Evolutionary conservation across 2,329 filamentous ascomycete species (phyloP).

Genomic region (Microsporum canis): DNA sequence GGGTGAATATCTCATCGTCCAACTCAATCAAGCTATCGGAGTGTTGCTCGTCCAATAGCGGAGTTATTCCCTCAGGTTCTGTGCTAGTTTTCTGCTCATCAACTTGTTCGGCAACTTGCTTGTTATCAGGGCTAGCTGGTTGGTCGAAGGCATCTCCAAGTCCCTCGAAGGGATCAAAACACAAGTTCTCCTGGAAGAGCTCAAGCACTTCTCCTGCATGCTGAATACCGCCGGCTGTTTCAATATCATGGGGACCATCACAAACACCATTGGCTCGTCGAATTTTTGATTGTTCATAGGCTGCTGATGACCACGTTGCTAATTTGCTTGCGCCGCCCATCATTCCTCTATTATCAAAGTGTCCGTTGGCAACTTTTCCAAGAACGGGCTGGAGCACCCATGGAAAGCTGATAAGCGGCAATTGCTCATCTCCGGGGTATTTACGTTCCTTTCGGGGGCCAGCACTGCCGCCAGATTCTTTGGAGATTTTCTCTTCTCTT

Average conservation of each 20-base stretch:
- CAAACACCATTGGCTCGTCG: not conserved
- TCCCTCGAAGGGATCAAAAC: conserved; percentile 9
- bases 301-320: not conserved
- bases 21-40: conserved; percentile 3
- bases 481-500: conserved; percentile 27
- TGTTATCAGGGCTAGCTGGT: not conserved
- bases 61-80: not conserved
- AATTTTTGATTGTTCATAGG: conserved; percentile 5
- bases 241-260: conserved; percentile 15
- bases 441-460: conserved; percentile 12
- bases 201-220: conserved; percentile 27
- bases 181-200: conserved; percentile 18
- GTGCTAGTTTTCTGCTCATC: not conserved
- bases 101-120: not conserved
- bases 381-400: conserved; percentile 75
- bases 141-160: conserved; percentile 9
- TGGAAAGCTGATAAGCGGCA: conserved; percentile 85
- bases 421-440: conserved; percentile 24
- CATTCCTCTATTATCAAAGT: conserved; percentile 19
- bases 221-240: conserved; percentile 25
- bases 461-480: conserved; percentile 12
- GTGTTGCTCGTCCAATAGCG: not conserved
- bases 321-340: not conserved
- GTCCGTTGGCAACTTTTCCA: conserved; percentile 52
- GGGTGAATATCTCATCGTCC: not conserved